phyloP scores from a whole-genome alignment of 257 asterid species.

The Solanum chilense region DNA sequence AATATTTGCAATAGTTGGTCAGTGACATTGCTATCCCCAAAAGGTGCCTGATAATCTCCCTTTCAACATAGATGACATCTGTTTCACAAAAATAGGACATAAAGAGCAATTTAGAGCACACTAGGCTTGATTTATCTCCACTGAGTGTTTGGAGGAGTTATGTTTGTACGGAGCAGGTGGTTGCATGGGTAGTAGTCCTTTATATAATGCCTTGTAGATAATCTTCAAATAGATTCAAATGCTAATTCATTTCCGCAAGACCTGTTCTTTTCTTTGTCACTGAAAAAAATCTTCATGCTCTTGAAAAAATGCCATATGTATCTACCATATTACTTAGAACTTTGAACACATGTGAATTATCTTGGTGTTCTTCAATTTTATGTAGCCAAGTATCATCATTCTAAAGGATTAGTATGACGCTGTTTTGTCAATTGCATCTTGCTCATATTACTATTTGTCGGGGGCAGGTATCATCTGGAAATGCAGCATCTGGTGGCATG shows the following conservation, averaged over 20 bases:
- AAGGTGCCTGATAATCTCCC: background rate
- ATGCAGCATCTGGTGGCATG: conserved; percentile 52
- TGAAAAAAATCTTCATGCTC: background rate
- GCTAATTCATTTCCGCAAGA: background rate
- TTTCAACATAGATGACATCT: background rate
- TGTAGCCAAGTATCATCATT: background rate
- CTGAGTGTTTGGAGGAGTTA: background rate
- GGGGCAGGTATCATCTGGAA: conserved; percentile 63
- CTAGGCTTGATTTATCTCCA: background rate
- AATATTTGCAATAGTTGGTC: background rate
- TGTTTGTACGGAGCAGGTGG: background rate
- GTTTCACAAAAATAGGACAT: background rate
- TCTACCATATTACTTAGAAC: background rate
- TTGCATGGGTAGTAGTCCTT: background rate
- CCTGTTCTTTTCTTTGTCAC: background rate
- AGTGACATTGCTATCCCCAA: background rate
- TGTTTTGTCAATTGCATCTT: background rate
- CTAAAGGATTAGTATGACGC: background rate
- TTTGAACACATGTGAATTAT: background rate
- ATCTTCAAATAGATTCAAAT: background rate
- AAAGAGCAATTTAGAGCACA: background rate
- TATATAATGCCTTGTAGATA: background rate
- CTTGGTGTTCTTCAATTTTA: background rate
- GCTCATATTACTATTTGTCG: background rate
- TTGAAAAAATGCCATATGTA: background rate